A percentile compares a stretch with the other conserved stretches of the same genome.
Conservation (phyloP, 176 grass and related monocot genomes). For the Musa troglodytarum region DNA sequence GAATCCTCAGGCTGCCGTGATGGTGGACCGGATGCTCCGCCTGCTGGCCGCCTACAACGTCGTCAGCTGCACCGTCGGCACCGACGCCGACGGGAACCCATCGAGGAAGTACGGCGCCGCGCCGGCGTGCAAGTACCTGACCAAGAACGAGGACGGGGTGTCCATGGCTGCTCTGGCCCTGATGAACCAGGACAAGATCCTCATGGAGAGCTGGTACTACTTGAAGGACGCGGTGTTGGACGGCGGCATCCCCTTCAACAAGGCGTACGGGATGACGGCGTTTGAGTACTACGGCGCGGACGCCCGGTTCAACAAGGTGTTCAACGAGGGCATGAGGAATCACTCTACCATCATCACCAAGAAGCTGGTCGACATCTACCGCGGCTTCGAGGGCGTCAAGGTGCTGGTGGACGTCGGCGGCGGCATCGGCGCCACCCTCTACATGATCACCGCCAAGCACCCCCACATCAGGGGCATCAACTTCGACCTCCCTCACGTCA, state of each 20-base stretch:
- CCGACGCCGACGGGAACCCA: constrained; percentile 37
- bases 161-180: constrained; percentile 82
- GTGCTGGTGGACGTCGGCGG: constrained; percentile 85
- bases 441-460: constrained; percentile 48
- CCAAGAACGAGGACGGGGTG: constrained; percentile 73
- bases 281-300: constrained; percentile 90
- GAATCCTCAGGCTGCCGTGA: constrained; percentile 41
- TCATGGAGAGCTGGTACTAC: constrained; percentile 99
- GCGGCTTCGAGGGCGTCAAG: constrained; percentile 47
- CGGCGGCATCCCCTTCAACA: constrained; percentile 97
- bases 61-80: constrained; percentile 35
- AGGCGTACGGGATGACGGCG: constrained; percentile 83
- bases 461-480: constrained; percentile 48
- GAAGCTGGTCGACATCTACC: constrained; percentile 75
- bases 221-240: constrained; percentile 71
- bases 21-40: constrained; percentile 89
- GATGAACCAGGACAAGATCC: constrained; percentile 94
- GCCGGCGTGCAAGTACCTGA: constrained; percentile 79
- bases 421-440: constrained; percentile 68
- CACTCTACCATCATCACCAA: constrained; percentile 75
- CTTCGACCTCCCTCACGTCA: constrained; percentile 93
- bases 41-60: constrained; percentile 68
- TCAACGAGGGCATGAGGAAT: constrained; percentile 98
- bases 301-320: constrained; percentile 79
- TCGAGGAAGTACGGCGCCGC: constrained; percentile 29